Evolutionary conservation across 164 flowering plant genomes (phyloP), one percentile per base, ranked within the genome.

Genomic region (Tinospora cordifolia): DNA sequence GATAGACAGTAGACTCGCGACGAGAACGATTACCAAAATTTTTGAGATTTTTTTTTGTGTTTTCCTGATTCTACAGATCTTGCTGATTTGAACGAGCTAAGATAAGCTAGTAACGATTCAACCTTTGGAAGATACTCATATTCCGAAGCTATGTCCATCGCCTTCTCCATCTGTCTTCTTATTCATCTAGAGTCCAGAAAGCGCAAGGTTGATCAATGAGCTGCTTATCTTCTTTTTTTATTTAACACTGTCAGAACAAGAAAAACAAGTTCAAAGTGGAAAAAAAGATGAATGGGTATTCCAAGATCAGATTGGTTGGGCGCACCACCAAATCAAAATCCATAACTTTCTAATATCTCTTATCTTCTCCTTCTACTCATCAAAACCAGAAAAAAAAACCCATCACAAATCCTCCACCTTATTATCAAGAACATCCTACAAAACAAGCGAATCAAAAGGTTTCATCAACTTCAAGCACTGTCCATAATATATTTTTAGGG

Each of bases 331-430:
- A 74, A 62, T 79, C 88, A 75, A 83, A 76, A 79, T 85, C 85
- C 75, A 72, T 79, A 9, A 84, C 84, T 59, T 80, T 81, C 30
- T 78, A 86, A 74, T 86, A 82, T 78, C 79, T 76, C 58, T 57
- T 65, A 6, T 49, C 83, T 19, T 70, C 65, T 34, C 67, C 65
- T 60, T 64, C 83, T 19, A 70, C 65, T 34, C 67, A 60, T 60
- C 68, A 67, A 73, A 71, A 69, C 69, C 66, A 64, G 46, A 67
- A 74, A 30, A 30, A 30, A 30, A 30, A 30, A 47, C 54, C 75
- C 68, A 62, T 39, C 57, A 3, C 70, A 64, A 65, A 64, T 34
- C 38, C 73, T 21, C 19, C 58, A 57, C n/a, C 44, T 15, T 1
- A 40, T 36, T 26, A 27, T 40, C 30, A 58, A 73, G 22, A 67